Evolutionary conservation across 1,139 yeast genomes (phyloP).

Genomic region (Nakaseomyces bracarensis): DNA sequence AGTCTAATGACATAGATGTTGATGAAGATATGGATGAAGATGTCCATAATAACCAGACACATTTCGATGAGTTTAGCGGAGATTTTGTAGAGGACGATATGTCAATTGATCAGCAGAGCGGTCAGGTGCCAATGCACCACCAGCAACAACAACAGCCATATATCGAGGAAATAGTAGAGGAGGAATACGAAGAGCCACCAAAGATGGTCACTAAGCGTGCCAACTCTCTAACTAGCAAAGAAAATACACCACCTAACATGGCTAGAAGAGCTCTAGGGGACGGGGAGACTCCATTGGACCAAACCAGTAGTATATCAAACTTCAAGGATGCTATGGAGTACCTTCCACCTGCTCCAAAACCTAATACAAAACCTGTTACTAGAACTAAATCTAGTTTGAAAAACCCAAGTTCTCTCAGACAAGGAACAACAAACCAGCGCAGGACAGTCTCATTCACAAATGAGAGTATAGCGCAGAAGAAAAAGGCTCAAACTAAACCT

Average conservation of each 20-base stretch:
- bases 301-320: slow-evolving; percentile 24
- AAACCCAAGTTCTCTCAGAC: background rate
- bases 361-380: slow-evolving; percentile 2
- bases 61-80: slow-evolving; percentile 30
- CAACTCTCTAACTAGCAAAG: slow-evolving; percentile 1
- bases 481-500: slow-evolving; percentile 5
- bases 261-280: background rate
- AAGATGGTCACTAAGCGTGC: background rate
- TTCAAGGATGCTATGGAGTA: slow-evolving; percentile 27
- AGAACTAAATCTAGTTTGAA: slow-evolving; percentile 3
- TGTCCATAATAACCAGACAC: slow-evolving; percentile 15
- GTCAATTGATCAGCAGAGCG: background rate
- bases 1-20: too few species aligned
- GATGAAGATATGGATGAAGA: slow-evolving; percentile 8
- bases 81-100: slow-evolving; percentile 17
- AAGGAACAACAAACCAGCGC: background rate
- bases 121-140: background rate
- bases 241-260: background rate
- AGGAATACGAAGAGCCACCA: slow-evolving; percentile 4
- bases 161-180: slow-evolving; percentile 6
- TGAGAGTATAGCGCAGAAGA: background rate
- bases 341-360: slow-evolving; percentile 11
- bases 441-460: slow-evolving; percentile 8
- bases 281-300: slow-evolving; percentile 17
- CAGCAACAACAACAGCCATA: slow-evolving; percentile 7